These are phyloP conservation scores for Chondrus crispus DNA, from an alignment of 23 red algal species.

Conservation along the genomic window DNA sequence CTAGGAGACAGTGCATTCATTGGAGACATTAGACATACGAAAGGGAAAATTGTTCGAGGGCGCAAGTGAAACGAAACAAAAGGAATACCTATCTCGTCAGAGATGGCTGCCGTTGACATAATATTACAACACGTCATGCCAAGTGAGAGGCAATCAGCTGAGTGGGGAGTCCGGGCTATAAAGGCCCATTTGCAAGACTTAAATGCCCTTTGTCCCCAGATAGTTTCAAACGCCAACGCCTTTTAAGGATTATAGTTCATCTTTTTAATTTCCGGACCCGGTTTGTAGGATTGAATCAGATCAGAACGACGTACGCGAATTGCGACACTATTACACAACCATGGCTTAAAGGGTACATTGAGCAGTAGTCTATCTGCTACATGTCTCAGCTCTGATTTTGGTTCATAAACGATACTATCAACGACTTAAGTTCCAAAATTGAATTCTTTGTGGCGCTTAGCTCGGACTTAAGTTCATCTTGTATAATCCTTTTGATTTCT, in stretches of 20 bases:
- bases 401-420: background rate
- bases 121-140: background rate
- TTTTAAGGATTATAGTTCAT: background rate
- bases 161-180: conserved; percentile 15
- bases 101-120: background rate
- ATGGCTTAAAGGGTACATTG: background rate
- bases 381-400: background rate
- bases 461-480: no score
- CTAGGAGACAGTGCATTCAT: background rate
- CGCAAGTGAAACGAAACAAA: background rate
- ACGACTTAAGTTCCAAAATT: background rate
- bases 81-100: background rate
- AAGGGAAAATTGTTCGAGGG: background rate
- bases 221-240: background rate
- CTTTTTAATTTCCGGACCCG: conserved; percentile 12
- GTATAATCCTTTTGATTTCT: no score
- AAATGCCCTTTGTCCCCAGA: background rate
- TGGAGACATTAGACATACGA: background rate
- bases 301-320: background rate
- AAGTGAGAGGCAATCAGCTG: background rate
- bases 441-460: background rate
- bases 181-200: background rate
- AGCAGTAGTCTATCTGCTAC: background rate
- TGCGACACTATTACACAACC: background rate
- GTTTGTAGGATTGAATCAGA: background rate